phyloP scores from a whole-genome alignment of 1,139 yeast species.

The Candida labiduridarum region DNA sequence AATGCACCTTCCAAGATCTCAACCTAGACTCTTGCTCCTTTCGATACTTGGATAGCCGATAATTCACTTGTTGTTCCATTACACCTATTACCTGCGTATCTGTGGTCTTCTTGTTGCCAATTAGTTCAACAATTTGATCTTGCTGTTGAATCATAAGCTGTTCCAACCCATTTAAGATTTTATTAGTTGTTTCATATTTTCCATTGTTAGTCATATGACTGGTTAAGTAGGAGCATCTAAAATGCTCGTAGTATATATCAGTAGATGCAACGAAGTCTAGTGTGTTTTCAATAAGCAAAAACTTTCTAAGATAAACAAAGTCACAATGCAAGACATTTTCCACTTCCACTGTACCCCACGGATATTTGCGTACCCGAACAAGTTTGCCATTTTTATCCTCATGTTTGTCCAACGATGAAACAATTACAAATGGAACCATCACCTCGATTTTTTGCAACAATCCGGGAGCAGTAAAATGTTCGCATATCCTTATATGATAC shows the following conservation, averaged over 20 bases:
- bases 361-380: slow-evolving; percentile 66
- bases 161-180: not conserved
- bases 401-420: slow-evolving; percentile 49
- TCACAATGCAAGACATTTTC: slow-evolving; percentile 71
- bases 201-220: not conserved
- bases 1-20: slow-evolving; percentile 63
- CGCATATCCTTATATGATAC: slow-evolving; percentile 60
- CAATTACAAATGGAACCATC: slow-evolving; percentile 60
- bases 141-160: slow-evolving; percentile 2
- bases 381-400: slow-evolving; percentile 33
- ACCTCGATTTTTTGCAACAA: slow-evolving; percentile 14
- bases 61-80: slow-evolving; percentile 36
- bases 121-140: not conserved
- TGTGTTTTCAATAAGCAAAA: slow-evolving; percentile 56
- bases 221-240: slow-evolving; percentile 35
- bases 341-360: slow-evolving; percentile 76
- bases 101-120: not conserved
- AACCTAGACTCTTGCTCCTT: slow-evolving; percentile 60
- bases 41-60: slow-evolving; percentile 51
- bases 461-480: slow-evolving; percentile 42
- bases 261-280: slow-evolving; percentile 62
- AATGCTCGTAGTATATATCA: slow-evolving; percentile 57
- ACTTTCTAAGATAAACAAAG: slow-evolving; percentile 52
- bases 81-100: not conserved
- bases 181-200: not conserved